These are phyloP conservation scores for Ophiostoma australiae DNA, from an alignment of 2,329 filamentous ascomycete species.

Conservation along the genomic window DNA sequence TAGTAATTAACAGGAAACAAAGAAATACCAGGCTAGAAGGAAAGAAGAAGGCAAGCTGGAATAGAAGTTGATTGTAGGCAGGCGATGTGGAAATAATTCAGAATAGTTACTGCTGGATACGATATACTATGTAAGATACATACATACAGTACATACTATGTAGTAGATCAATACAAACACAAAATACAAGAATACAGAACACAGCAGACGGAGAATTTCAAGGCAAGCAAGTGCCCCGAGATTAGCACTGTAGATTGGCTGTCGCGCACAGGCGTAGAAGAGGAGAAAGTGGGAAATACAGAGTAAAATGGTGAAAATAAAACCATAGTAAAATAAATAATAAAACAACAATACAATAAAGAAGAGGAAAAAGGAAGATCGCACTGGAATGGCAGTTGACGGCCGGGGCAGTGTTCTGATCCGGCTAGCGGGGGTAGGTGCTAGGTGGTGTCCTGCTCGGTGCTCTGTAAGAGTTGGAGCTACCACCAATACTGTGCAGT, in stretches of 20 bases:
- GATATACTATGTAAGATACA: no score
- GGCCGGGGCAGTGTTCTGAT: constrained; percentile 8
- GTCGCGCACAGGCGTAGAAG: constrained; percentile 3
- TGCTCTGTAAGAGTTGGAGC: not conserved
- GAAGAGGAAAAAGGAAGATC: constrained; percentile 23
- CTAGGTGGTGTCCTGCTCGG: not conserved
- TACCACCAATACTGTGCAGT: no score
- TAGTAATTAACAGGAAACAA: not conserved
- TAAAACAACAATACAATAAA: not conserved
- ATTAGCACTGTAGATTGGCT: constrained; percentile 11
- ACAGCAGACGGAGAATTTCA: constrained; percentile 2
- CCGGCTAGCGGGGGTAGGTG: constrained; percentile 7
- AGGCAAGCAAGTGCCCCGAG: constrained; percentile 4
- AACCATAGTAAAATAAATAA: not conserved
- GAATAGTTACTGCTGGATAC: no score
- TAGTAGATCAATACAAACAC: not conserved
- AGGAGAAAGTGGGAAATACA: not conserved
- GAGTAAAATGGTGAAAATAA: not conserved
- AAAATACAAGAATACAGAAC: not conserved
- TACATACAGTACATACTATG: not conserved
- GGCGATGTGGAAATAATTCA: not conserved
- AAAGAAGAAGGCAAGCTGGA: constrained; percentile 16
- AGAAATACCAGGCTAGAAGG: not conserved
- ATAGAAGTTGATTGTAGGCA: not conserved
- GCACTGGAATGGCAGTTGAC: not conserved